A percentile compares a stretch with the other conserved stretches of the same genome.
Evolutionary conservation across 2,329 filamentous ascomycete genomes (phyloP).

Genomic region (Seiridium unicorne): DNA sequence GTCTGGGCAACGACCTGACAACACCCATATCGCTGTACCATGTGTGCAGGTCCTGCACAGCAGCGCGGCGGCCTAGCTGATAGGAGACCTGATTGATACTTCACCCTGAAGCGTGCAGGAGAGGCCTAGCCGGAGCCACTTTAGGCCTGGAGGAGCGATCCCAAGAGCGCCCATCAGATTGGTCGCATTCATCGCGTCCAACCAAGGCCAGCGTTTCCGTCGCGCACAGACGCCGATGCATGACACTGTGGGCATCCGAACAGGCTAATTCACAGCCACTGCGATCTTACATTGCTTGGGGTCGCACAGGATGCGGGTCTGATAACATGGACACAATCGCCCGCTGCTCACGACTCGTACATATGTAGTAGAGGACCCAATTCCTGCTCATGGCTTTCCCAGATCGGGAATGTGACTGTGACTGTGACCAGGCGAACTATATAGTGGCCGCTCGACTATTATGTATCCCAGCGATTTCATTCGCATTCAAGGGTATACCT

Average conservation of each 20-base stretch:
- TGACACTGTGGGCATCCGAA: constrained; percentile 17
- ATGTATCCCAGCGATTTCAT: background rate
- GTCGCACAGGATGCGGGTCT: constrained; percentile 6
- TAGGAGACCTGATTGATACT: background rate
- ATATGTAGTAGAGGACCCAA: too few species aligned
- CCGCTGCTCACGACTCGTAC: background rate
- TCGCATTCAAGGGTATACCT: background rate
- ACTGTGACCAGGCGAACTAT: background rate
- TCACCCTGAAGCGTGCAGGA: constrained; percentile 12
- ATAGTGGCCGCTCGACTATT: background rate
- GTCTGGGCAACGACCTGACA: background rate
- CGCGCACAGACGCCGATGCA: constrained; percentile 16
- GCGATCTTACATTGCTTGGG: constrained; percentile 2
- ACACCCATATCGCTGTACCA: background rate
- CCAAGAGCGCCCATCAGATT: constrained; percentile 14
- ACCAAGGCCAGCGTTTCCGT: constrained; percentile 14
- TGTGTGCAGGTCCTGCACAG: background rate
- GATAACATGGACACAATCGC: background rate
- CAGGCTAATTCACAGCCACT: constrained; percentile 17
- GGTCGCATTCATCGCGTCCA: constrained; percentile 12
- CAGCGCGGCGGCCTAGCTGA: constrained; percentile 10
- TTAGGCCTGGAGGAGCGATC: constrained; percentile 15
- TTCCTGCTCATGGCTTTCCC: background rate
- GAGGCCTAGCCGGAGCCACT: constrained; percentile 17
- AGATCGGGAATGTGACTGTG: background rate